A percentile compares a stretch with the other conserved stretches of the same genome.
These are phyloP conservation scores for Saposhnikovia divaricata DNA, from an alignment of 129 eudicot genomes.

Conservation along the genomic window DNA sequence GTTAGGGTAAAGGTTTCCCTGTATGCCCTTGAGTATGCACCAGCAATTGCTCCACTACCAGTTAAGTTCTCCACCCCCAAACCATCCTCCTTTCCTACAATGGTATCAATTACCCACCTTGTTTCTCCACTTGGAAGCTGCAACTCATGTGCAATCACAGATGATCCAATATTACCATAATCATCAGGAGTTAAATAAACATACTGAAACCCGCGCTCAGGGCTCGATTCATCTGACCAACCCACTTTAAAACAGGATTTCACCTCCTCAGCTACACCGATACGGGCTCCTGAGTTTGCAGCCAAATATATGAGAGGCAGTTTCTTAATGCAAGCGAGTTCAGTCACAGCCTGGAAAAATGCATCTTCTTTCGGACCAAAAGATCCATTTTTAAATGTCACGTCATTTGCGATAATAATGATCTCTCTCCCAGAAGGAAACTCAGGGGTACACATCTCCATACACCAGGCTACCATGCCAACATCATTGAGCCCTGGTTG, in stretches of 20 bases:
- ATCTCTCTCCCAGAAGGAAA: slow-evolving; percentile 81
- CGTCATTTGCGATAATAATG: slow-evolving; percentile 84
- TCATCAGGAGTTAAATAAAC: slow-evolving; percentile 86
- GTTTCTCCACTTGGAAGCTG: slow-evolving; percentile 55
- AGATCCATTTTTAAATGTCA: slow-evolving; percentile 86
- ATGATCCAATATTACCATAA: slow-evolving; percentile 43
- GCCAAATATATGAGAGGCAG: slow-evolving; percentile 89
- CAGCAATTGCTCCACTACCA: slow-evolving; percentile 97
- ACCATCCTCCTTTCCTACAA: slow-evolving; percentile 90
- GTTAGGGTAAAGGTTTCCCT: slow-evolving; percentile 87
- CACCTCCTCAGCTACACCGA: slow-evolving; percentile 98
- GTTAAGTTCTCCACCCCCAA: slow-evolving; percentile 93
- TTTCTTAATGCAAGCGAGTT: slow-evolving; percentile 67
- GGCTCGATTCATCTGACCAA: slow-evolving; percentile 86
- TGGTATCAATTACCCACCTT: slow-evolving; percentile 81
- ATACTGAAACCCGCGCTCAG: slow-evolving; percentile 86
- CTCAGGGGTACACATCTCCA: slow-evolving; percentile 97
- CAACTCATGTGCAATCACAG: slow-evolving; percentile 83
- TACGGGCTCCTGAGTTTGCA: slow-evolving; percentile 96
- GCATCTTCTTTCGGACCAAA: slow-evolving; percentile 96
- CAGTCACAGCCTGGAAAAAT: slow-evolving; percentile 84
- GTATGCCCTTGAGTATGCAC: slow-evolving; percentile 87
- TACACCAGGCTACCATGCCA: slow-evolving; percentile 96
- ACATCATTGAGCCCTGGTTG: slow-evolving; percentile 77
- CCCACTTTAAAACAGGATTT: slow-evolving; percentile 89